phyloP scores from a whole-genome alignment of 106 monocot genomes.

The Hemerocallis citrina region DNA sequence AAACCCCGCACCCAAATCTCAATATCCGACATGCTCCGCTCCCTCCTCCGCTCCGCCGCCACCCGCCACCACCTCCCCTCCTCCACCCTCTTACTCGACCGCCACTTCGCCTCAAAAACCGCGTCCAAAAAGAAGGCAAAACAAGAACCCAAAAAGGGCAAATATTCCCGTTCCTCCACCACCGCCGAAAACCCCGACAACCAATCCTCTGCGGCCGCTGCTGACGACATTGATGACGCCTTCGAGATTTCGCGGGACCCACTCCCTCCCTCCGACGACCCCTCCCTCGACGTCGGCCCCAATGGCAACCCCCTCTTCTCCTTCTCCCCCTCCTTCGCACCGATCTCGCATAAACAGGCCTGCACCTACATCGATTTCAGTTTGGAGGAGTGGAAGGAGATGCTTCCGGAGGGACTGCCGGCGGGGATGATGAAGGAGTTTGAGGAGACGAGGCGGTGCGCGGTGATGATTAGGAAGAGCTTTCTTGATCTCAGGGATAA shows the following conservation, averaged over 20 bases:
- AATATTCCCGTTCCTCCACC: constrained; percentile 25
- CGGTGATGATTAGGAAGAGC: constrained; percentile 82
- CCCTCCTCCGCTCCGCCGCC: neutral
- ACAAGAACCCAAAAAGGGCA: constrained; percentile 18
- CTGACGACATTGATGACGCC: constrained; percentile 26
- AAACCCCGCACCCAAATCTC: too few species aligned
- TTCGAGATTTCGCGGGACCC: constrained; percentile 60
- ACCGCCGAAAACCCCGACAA: constrained; percentile 10
- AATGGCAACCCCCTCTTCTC: constrained; percentile 69
- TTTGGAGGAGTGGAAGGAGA: constrained; percentile 84
- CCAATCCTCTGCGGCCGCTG: constrained; percentile 1
- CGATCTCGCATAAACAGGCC: constrained; percentile 30
- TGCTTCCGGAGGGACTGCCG: constrained; percentile 85
- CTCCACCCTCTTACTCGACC: neutral
- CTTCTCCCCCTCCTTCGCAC: constrained; percentile 43
- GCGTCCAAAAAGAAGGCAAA: neutral
- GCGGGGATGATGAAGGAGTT: constrained; percentile 85
- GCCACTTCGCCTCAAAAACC: constrained; percentile 6
- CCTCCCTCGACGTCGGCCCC: constrained; percentile 73
- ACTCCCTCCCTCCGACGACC: constrained; percentile 56
- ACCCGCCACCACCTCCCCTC: neutral
- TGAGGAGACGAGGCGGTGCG: constrained; percentile 83
- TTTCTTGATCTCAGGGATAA: constrained; percentile 90
- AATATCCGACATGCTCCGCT: too few species aligned
- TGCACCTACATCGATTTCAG: constrained; percentile 86